Evolutionary conservation across 108 stramenopile genomes (phyloP).

Genomic region (Cyclotella choctawhatcheeana): DNA sequence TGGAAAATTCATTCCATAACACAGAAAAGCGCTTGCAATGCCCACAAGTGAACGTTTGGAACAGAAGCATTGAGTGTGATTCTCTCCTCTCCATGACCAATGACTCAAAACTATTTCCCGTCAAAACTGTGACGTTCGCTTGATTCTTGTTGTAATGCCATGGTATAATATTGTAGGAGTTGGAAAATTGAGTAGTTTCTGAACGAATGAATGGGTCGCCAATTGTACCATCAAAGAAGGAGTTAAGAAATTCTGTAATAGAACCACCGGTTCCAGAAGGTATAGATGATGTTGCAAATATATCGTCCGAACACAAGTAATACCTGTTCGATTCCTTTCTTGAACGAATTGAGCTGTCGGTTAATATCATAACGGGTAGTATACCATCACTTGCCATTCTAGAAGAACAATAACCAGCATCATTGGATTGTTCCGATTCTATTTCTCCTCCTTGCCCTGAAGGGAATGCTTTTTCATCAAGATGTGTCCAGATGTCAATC

Average conservation of each 20-base stretch:
- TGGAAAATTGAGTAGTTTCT: constrained; percentile 6
- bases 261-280: constrained; percentile 24
- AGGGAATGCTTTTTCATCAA: constrained; percentile 53
- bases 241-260: constrained; percentile 45
- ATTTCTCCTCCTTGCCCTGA: neutral
- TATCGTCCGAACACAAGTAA: constrained; percentile 56
- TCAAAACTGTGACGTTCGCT: constrained; percentile 47
- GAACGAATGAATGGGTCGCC: constrained; percentile 38
- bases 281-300: constrained; percentile 16
- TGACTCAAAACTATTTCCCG: constrained; percentile 50
- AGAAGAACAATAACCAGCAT: constrained; percentile 23
- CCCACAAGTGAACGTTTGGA: constrained; percentile 71
- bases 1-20: constrained; percentile 67
- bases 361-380: constrained; percentile 61
- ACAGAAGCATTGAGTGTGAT: constrained; percentile 59
- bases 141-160: neutral
- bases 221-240: constrained; percentile 42
- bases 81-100: constrained; percentile 48
- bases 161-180: neutral
- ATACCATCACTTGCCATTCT: constrained; percentile 18
- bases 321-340: constrained; percentile 36
- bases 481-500: constrained; percentile 71
- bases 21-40: constrained; percentile 81
- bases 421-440: neutral
- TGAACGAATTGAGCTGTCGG: constrained; percentile 48